Evolutionary conservation across 345 rosid genomes (phyloP), one percentile per base, ranked within the genome.

Genomic region (Balakata baccata): DNA sequence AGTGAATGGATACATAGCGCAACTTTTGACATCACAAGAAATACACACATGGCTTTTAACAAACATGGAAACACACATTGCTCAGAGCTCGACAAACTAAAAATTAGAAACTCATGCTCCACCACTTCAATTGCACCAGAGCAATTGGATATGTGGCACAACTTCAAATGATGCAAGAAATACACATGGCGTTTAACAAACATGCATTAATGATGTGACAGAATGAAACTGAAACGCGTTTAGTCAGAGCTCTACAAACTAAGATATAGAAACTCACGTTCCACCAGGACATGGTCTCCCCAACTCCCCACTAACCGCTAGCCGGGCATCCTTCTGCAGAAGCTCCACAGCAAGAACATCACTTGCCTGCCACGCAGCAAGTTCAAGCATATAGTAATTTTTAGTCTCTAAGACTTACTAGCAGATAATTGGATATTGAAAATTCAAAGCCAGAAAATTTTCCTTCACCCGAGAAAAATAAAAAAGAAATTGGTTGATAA

Each of bases 291-390:
- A 95, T 13, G 92, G 93, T 74, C 87, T 92, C 45, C 98, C 95
- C 50, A 88, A 65, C 80, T 90, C 92, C 39, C 98, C 92, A 75
- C 93, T 85, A 41, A 92, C 87, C 56, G 98, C 87, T 75, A 94
- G 91, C 53, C 93, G 85, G 64, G 95, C 87, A 84, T 94, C 98
- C 85, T 94, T 94, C 80, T 94, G 98, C 68, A 94, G 80, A 74
- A 94, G 98, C 87, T 94, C 98, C 78, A 94, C 98, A 41, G 98
- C 97, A 6, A 94, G 89, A 76, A 92, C 98, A 81, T 94, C 98
- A 72, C 98, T 94, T 67, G 98, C 97, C 97, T 92, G 81, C 80
- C 73, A 83, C 77, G 57, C 46, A 78, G 43, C 68, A 83, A 68
- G 66, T 18, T 64, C 63, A 23, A 38, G 80, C 4, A 11, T 62